A percentile compares a stretch with the other conserved stretches of the same genome.
Evolutionary conservation across 75 land plant genomes (phyloP).

Genomic region (Chamaecyparis obtusa): DNA sequence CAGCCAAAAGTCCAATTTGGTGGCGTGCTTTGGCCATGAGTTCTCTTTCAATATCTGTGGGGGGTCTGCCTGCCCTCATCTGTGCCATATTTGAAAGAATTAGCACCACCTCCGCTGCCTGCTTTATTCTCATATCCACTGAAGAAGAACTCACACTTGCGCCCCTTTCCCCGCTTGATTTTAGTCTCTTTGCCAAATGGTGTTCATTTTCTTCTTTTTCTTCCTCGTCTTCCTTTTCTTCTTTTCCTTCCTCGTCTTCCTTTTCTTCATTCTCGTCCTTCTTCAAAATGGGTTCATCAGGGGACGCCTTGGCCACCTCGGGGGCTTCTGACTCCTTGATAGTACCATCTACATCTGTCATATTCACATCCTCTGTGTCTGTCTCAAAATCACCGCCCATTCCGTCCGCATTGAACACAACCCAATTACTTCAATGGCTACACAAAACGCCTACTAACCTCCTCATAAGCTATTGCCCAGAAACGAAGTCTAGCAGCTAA

Average conservation of each 20-base stretch:
- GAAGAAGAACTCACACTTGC: not conserved
- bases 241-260: not conserved
- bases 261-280: not conserved
- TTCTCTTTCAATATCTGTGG: constrained; percentile 48
- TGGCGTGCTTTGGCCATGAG: constrained; percentile 61
- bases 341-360: not conserved
- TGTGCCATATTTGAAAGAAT: constrained; percentile 60
- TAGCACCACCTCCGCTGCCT: constrained; percentile 83
- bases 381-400: not conserved
- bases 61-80: constrained; percentile 62
- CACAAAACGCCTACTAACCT: not conserved
- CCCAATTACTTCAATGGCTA: not conserved
- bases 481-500: not conserved
- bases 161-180: not conserved
- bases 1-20: constrained; percentile 40
- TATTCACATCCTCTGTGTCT: not conserved
- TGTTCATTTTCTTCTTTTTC: not conserved
- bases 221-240: not conserved
- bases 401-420: not conserved
- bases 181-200: not conserved
- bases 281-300: not conserved
- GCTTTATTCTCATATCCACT: constrained; percentile 27
- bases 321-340: not conserved
- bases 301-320: not conserved
- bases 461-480: not conserved